Evolutionary conservation across 441 rosid species (phyloP), one percentile per base, ranked within the genome.

Genomic region (Daphne laureola): DNA sequence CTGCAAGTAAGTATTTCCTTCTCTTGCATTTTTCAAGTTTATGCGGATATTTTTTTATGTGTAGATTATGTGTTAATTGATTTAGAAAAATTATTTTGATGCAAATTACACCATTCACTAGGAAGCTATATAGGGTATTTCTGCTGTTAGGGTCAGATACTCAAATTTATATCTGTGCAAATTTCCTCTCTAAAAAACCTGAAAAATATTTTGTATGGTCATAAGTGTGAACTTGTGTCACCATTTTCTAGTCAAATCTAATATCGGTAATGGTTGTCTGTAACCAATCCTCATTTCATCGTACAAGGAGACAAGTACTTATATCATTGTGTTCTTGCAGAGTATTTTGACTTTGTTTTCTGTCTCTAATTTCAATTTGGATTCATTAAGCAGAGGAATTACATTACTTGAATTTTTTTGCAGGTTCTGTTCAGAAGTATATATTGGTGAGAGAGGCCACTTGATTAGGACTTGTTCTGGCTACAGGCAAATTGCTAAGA

Each of bases 381-480:
- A n/a, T 14, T 44, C 9, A 2, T 31, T 31, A 31, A 8, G 38
- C 1, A 31, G 38, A 31, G 0, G 53, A 50, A 25, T 2, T 50
- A 17, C 48, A 48, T 4, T 48, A 2, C 2, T 1, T 48, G 52
- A 48, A 21, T 50, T 51, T 53, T 53, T 40, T 64, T 72, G 63
- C 75, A 88, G 96, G 75, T 86, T 86, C 58, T 89, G 96, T 62
- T 65, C 92, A 0, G 96, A 89, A 64, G 92, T 84, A 12, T 81
- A 64, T 71, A 50, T 89, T 51, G 92, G 97, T 12, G 83, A 84
- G 70, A 62, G 73, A 57, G 96, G 97, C 14, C 98, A 92, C 65
- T 62, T 82, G 62, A 80, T 92, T 65, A 79, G 78, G 53, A 86
- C 90, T 44, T 89, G 97, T 43, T 54, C 69, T 47, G 92, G 97